phyloP scores from a whole-genome alignment of 805 yeast species.

The Candida nemodendra region DNA sequence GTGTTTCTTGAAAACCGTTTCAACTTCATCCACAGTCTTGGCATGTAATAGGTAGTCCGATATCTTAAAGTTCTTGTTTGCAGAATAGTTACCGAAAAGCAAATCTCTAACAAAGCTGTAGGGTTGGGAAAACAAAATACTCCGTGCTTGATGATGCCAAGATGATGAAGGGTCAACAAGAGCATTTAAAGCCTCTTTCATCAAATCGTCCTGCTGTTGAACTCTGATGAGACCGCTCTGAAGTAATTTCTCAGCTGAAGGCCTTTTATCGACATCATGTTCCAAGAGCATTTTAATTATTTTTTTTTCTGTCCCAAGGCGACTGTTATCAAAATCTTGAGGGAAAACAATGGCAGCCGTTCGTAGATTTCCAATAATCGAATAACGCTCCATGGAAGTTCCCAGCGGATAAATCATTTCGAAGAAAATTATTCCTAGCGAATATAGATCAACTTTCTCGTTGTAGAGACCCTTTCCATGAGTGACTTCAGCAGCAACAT shows the following conservation, averaged over 20 bases:
- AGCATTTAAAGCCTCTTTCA: slow-evolving; percentile 82
- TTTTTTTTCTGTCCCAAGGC: slow-evolving; percentile 57
- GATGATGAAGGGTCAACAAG: slow-evolving; percentile 89
- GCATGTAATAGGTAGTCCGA: slow-evolving; percentile 57
- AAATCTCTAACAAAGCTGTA: slow-evolving; percentile 82
- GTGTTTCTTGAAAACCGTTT: slow-evolving; percentile 66
- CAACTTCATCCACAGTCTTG: slow-evolving; percentile 59
- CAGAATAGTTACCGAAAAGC: slow-evolving; percentile 60
- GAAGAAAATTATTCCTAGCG: slow-evolving; percentile 90
- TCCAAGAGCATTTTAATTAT: slow-evolving; percentile 67
- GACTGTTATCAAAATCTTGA: slow-evolving; percentile 52
- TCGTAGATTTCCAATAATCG: slow-evolving; percentile 66
- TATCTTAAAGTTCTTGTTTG: slow-evolving; percentile 23
- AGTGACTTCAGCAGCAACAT: slow-evolving; percentile 87
- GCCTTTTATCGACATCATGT: slow-evolving; percentile 77
- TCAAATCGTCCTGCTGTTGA: slow-evolving; percentile 84
- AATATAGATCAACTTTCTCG: slow-evolving; percentile 94
- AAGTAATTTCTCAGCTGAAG: slow-evolving; percentile 72
- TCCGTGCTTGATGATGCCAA: slow-evolving; percentile 91
- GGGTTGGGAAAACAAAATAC: slow-evolving; percentile 81
- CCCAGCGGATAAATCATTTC: slow-evolving; percentile 85
- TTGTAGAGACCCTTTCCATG: slow-evolving; percentile 74
- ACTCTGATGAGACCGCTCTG: slow-evolving; percentile 84
- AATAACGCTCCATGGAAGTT: slow-evolving; percentile 94
- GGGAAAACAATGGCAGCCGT: slow-evolving; percentile 66